Base-by-base conservation (phyloP, 805 yeast species). In the Candida jianshihensis region DNA sequence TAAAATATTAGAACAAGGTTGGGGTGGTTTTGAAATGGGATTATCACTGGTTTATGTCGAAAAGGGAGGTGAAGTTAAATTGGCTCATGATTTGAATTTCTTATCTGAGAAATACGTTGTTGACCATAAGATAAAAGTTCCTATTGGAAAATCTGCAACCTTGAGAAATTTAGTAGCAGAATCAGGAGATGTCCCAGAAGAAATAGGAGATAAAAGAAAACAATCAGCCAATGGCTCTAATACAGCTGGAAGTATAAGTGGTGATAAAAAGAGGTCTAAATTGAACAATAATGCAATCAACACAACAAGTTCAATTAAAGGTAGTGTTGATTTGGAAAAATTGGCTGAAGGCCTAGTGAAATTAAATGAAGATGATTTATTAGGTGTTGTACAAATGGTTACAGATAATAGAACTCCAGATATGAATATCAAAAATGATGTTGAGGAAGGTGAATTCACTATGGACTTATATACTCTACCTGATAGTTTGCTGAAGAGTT, bases 21-120 rank as follows among this genome's bases (percentile, higher is more conserved):
- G 98, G 97, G 98, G 97, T 58, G 97, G 90, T 48, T 90, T 90
- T 53, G 96, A 89, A 54, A 72, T 92, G 56, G 84, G 84, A 26
- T 79, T 92, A 42, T 71, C 83, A 24, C 66, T 89, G 30, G 82
- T 82, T 42, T 64, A 84, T 31, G 70, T 81, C 15, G 97, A 94
- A 41, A 84, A 82, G 54, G 83, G 81, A 37, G 97, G 97, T 33
- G 97, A 89, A 59, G 73, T 82, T 43, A 84, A 84, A 55, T 60
- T 92, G 38, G 76, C 74, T 51, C 97, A 92, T 57, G 98, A 90
- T 61, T 74, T 90, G 57, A 88, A 88, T 60, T 92, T 90, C 60
- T 62, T 73, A 43, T 75, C 81, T 57, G 87, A 83, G 54, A 73
- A 75, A 43, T 89, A 88, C 58, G 74, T 73, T 30, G 75, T 75